These are phyloP conservation scores for Luffa aegyptiaca DNA, from an alignment of 306 rosid species.

Conservation along the genomic window DNA sequence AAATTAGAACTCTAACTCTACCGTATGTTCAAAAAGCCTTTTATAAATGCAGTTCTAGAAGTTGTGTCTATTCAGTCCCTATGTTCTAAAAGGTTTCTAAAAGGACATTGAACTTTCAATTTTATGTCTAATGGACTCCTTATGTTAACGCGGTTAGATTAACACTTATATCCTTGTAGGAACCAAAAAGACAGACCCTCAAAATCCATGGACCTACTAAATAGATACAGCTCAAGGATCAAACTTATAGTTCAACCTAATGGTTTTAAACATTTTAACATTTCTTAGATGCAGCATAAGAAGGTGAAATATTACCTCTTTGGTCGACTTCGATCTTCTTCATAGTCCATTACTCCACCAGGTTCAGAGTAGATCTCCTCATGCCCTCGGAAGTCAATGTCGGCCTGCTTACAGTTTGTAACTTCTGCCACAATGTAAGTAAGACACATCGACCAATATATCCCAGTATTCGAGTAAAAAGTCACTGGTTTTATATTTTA, in stretches of 20 bases:
- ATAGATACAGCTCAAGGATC: neutral
- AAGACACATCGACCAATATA: constrained; percentile 92
- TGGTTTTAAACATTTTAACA: neutral
- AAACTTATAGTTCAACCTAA: neutral
- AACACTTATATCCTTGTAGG: neutral
- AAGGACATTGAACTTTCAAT: neutral
- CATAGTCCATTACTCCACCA: constrained; percentile 99
- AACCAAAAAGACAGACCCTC: neutral
- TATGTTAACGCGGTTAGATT: neutral
- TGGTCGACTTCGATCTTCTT: constrained; percentile 94
- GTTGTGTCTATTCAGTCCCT: neutral
- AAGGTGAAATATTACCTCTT: constrained; percentile 50
- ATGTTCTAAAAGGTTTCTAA: neutral
- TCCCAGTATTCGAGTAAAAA: constrained; percentile 28
- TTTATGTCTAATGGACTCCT: neutral
- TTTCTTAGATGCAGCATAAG: neutral
- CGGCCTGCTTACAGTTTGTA: constrained; percentile 97
- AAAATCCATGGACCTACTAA: neutral
- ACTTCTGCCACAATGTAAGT: constrained; percentile 99
- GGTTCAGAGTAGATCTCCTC: constrained; percentile 98
- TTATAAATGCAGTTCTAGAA: neutral
- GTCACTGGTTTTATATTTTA: constrained; percentile 8
- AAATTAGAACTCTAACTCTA: neutral
- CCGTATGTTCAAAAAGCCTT: neutral
- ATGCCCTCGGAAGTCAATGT: constrained; percentile 89